Evolutionary conservation across 2,329 filamentous ascomycete genomes (phyloP), one percentile per base, ranked within the genome.

Genomic region (Colletotrichum sp.): DNA sequence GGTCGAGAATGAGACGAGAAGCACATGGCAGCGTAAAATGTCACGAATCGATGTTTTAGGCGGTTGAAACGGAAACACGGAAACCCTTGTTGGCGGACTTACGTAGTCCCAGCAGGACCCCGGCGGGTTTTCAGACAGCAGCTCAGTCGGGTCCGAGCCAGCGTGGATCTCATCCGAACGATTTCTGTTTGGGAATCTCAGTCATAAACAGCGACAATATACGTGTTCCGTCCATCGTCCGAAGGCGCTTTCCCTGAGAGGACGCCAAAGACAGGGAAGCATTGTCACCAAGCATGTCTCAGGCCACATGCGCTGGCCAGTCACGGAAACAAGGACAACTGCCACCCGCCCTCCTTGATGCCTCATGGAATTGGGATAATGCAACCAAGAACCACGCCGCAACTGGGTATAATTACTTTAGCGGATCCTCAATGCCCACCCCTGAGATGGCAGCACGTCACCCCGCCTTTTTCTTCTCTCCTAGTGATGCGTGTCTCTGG

Each of bases 101-200:
- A 34, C 57, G 59, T 64, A 30, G 6, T 65, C 21, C 57, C 44
- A 52, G 69, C 57, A 69, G 64, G 44, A 76, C 34, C 59, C 70
- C 36, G 30, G 74, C 12, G 26, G 64, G 44, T 30, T 73, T 69
- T 60, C 74, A 69, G 65, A 74, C 70, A 71, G 69, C 59, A 73
- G 70, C 74, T 74, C 74, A 74, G 65, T 69, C 64, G 70, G 71
- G 70, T 52, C 74, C 74, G 65, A 52, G 64, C 70, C 64, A 66
- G 60, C 70, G 70, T 69, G 74, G 74, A 76, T 74, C 64, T 76
- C 74, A 59, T 76, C 74, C 74, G 74, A 76, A 76, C 74, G 74
- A 69, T 26, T 76, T 59, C 16, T 73, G 74, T 74, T 76, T 76
- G 62, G 69, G 59, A 65, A 74, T 74, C 70, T 74, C 59, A 69